These are phyloP conservation scores for Nyssa sinensis DNA, from an alignment of 148 eudicot genomes.

Conservation along the genomic window DNA sequence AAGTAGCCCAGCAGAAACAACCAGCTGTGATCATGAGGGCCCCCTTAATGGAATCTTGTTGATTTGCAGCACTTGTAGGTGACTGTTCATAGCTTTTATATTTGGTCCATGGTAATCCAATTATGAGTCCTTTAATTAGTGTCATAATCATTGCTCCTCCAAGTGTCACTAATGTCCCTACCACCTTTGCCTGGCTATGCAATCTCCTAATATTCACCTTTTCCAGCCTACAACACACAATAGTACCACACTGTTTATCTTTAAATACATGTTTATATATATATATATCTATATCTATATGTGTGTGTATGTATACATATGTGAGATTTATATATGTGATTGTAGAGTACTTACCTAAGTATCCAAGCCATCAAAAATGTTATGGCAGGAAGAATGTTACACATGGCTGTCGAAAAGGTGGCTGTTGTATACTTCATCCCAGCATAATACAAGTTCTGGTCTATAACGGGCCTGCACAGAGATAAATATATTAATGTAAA, in stretches of 20 bases:
- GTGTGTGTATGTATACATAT: too few species aligned
- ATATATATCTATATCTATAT: background rate
- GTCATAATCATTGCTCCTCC: slow-evolving; percentile 91
- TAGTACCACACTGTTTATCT: too few species aligned
- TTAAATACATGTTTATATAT: too few species aligned
- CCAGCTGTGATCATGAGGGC: slow-evolving; percentile 56
- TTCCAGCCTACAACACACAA: slow-evolving; percentile 61
- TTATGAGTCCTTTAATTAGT: slow-evolving; percentile 42
- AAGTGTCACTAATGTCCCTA: slow-evolving; percentile 72
- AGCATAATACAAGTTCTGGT: slow-evolving; percentile 73
- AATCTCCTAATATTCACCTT: slow-evolving; percentile 47
- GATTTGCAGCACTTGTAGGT: background rate
- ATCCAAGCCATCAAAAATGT: slow-evolving; percentile 82
- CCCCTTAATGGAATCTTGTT: slow-evolving; percentile 58
- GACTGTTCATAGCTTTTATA: background rate
- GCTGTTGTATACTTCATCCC: slow-evolving; percentile 80
- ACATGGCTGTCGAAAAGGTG: slow-evolving; percentile 60
- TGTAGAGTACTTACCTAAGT: too few species aligned
- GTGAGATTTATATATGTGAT: background rate
- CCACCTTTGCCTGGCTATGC: slow-evolving; percentile 70
- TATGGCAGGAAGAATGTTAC: slow-evolving; percentile 71
- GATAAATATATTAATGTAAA: too few species aligned
- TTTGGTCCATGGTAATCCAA: slow-evolving; percentile 48
- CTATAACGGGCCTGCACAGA: slow-evolving; percentile 73
- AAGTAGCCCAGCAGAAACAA: slow-evolving; percentile 64